Conservation (phyloP, 2,329 filamentous ascomycete species). For the Fusarium drepaniforme region DNA sequence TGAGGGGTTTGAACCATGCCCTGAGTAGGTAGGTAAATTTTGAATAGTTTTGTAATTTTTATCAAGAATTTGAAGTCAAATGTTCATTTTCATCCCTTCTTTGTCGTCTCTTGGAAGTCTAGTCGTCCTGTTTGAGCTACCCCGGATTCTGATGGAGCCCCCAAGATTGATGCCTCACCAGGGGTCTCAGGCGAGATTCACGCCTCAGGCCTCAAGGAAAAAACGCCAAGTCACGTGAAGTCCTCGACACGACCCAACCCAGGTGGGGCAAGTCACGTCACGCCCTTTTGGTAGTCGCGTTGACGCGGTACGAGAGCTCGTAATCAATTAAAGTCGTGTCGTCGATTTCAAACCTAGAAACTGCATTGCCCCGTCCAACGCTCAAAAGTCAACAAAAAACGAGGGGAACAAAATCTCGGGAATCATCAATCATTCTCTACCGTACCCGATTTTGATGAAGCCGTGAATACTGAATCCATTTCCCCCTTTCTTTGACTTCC, state of each 20-base stretch:
- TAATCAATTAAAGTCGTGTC: slow-evolving; percentile 48
- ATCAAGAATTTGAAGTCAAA: neutral
- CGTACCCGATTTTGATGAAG: slow-evolving; percentile 28
- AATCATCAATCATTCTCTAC: slow-evolving; percentile 10
- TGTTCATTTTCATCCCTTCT: neutral
- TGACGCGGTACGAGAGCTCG: slow-evolving; percentile 24
- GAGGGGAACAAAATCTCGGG: neutral
- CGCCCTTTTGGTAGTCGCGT: slow-evolving; percentile 49
- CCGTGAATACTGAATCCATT: slow-evolving; percentile 1
- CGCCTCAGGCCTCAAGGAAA: neutral
- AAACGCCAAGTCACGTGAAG: slow-evolving; percentile 48
- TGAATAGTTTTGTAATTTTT: neutral
- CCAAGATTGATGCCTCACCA: slow-evolving; percentile 1
- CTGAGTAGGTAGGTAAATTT: neutral
- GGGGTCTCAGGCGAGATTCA: neutral
- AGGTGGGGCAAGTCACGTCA: slow-evolving; percentile 53
- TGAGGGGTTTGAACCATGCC: neutral
- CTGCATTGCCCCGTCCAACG: slow-evolving; percentile 26
- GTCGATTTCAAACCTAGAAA: slow-evolving; percentile 31
- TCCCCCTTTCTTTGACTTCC: neutral
- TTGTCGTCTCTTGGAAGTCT: neutral
- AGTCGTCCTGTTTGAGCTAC: neutral
- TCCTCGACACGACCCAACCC: neutral
- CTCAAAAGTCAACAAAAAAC: slow-evolving; percentile 33
- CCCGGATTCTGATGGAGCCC: neutral